A percentile compares a stretch with the other conserved stretches of the same genome.
Conservation (phyloP, 345 rosid genomes). For the Aquilaria malaccensis region DNA sequence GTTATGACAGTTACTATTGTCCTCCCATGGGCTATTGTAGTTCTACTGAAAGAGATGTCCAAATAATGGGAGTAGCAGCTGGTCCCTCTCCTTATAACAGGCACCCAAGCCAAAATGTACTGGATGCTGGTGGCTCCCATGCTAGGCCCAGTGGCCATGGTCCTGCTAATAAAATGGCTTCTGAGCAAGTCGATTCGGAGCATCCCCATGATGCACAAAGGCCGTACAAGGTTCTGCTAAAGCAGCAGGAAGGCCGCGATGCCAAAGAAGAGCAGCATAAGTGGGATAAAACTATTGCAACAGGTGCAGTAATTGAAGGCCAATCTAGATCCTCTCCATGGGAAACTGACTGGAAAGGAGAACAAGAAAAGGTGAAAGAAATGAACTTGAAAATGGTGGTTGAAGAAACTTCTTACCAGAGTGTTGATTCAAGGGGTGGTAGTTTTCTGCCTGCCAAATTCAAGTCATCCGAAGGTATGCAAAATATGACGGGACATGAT, state of each 20-base stretch:
- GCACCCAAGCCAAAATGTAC: conserved; percentile 44
- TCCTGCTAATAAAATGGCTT: conserved; percentile 32
- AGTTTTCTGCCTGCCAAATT: conserved; percentile 21
- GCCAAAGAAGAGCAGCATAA: conserved; percentile 44
- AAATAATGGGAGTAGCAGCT: conserved; percentile 64
- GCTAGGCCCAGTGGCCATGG: conserved; percentile 56
- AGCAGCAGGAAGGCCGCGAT: conserved; percentile 65
- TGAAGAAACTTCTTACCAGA: conserved; percentile 27
- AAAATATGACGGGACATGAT: conserved; percentile 25
- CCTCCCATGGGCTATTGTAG: conserved; percentile 75
- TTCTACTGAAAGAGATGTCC: conserved; percentile 64
- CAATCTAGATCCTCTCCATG: conserved; percentile 28
- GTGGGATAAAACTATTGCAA: conserved; percentile 34
- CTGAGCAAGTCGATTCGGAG: conserved; percentile 47
- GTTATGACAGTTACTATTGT: conserved; percentile 73
- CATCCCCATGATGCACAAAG: conserved; percentile 49
- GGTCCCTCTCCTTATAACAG: conserved; percentile 51
- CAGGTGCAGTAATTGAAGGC: conserved; percentile 33
- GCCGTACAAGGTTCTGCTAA: conserved; percentile 68
- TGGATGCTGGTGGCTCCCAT: conserved; percentile 40
- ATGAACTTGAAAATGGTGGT: conserved; percentile 23
- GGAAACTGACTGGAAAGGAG: conserved; percentile 43
- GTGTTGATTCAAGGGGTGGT: conserved; percentile 22
- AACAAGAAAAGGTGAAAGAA: conserved; percentile 27
- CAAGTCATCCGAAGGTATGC: conserved; percentile 26